Base-by-base conservation (phyloP, 2,329 filamentous ascomycete species). In the Sporothrix curviconia region DNA sequence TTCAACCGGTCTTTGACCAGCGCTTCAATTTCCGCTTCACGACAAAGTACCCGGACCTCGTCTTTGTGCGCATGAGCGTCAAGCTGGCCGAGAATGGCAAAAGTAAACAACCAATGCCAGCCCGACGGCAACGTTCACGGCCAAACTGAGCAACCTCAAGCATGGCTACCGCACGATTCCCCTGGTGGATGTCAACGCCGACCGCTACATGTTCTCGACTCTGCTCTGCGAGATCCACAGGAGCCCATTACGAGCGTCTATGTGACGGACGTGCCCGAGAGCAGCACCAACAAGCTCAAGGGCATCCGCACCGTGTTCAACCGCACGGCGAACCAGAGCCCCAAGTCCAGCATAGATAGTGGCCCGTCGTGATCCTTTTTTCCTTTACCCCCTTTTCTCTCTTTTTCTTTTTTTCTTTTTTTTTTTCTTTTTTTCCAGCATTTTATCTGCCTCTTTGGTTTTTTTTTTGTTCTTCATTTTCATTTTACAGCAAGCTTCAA, bases 121-220 rank as follows among this genome's bases (percentile, higher is more conserved):
- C 71, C 72, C 80, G 63, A 75, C 90, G 22, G 94, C 90, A 3
- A 94, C 88, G 1, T 97, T 92, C 72, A 97, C 90, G 2, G 92
- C 90, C 61, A 97, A 97, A 74, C 84, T 97, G 53, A 86, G 80
- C 74, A 95, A 86, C 68, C 81, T 97, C 42, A 90, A 92, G 69
- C 86, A 94, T 71, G 94, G 94, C 28, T 97, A 94, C 71, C 90
- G 92, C 61, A 95, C 95, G 60, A 78, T 97, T 55, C 94, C 92
- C 11, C 79, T 99, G 15, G 87, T 90, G 70, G 92, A 97, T 72
- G 81, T 84, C 57, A 89, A 90, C 62, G 94, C 92, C 60, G 92
- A 96, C 65, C 90, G 92, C 65, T 97, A 95, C 69, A 80, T 96
- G 43, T 96, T 96, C 73, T 96, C 94, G 2, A 95, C 91, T 11